Conservation (phyloP, 148 eudicot species). For the Amaranthus palmeri region DNA sequence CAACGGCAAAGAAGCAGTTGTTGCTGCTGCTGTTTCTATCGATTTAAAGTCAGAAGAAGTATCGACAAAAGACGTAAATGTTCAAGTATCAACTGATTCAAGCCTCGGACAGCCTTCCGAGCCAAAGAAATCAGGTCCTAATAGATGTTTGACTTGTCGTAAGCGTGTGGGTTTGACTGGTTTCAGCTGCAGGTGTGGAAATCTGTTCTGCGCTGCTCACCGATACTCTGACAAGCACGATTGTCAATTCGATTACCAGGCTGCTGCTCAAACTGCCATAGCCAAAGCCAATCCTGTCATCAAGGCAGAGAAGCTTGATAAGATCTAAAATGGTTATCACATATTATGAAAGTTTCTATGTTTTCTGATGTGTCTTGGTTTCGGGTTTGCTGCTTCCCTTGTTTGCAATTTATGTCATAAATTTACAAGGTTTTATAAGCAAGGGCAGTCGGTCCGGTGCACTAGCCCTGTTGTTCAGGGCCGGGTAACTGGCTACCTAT, state of each 20-base stretch:
- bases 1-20: slow-evolving; percentile 19
- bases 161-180: slow-evolving; percentile 44
- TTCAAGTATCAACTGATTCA: slow-evolving; percentile 17
- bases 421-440: slow-evolving; percentile 14
- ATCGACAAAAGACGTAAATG: slow-evolving; percentile 12
- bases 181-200: slow-evolving; percentile 40
- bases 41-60: slow-evolving; percentile 11
- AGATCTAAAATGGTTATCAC: slow-evolving; percentile 25
- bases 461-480: slow-evolving; percentile 8
- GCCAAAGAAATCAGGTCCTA: slow-evolving; percentile 26
- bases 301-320: slow-evolving; percentile 47
- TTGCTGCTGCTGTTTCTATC: slow-evolving; percentile 6
- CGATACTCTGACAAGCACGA: slow-evolving; percentile 43
- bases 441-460: slow-evolving; percentile 18
- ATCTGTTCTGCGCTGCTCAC: slow-evolving; percentile 36
- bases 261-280: slow-evolving; percentile 26
- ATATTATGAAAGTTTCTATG: slow-evolving; percentile 13
- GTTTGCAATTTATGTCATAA: slow-evolving; percentile 22
- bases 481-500: slow-evolving; percentile 2
- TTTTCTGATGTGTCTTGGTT: slow-evolving; percentile 8
- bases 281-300: slow-evolving; percentile 42
- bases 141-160: slow-evolving; percentile 32
- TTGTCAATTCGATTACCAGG: slow-evolving; percentile 31
- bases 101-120: slow-evolving; percentile 7
- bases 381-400: slow-evolving; percentile 21